A percentile compares a stretch with the other conserved stretches of the same genome.
phyloP scores from a whole-genome alignment of 2,329 filamentous ascomycete genomes.

The Pseudogymnoascus sp. region DNA sequence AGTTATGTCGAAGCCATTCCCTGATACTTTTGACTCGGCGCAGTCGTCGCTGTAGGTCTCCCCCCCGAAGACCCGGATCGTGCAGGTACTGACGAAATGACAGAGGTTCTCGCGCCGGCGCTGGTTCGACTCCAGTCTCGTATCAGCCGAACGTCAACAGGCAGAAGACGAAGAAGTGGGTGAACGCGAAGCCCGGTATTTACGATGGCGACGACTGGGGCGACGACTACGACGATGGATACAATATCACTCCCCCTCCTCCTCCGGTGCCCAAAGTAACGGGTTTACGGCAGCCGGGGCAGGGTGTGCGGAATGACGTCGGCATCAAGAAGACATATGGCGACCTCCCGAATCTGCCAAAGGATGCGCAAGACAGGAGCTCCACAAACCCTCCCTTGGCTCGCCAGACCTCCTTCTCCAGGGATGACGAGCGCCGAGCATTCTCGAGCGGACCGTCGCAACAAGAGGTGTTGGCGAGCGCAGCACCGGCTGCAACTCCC shows the following conservation, averaged over 20 bases:
- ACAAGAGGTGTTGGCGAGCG: slow-evolving; percentile 4
- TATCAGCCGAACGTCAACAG: slow-evolving; percentile 85
- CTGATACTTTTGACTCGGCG: slow-evolving; percentile 24
- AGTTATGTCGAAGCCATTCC: slow-evolving; percentile 27
- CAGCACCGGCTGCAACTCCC: slow-evolving; percentile 13
- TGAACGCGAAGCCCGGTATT: slow-evolving; percentile 74
- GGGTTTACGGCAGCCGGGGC: slow-evolving; percentile 36
- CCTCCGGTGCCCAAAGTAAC: slow-evolving; percentile 32
- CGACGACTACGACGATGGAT: slow-evolving; percentile 55
- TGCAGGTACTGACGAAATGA: background rate
- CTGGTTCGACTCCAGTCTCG: slow-evolving; percentile 19
- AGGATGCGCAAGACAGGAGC: slow-evolving; percentile 9
- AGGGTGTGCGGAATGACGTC: slow-evolving; percentile 20
- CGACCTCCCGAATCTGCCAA: slow-evolving; percentile 23
- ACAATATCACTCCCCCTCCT: slow-evolving; percentile 36
- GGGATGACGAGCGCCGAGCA: slow-evolving; percentile 42
- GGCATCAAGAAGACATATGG: slow-evolving; percentile 25
- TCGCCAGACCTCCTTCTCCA: slow-evolving; percentile 43
- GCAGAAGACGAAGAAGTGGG: slow-evolving; percentile 89
- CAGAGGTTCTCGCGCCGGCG: slow-evolving; percentile 19
- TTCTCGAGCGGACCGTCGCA: slow-evolving; percentile 33
- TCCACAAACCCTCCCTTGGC: slow-evolving; percentile 13
- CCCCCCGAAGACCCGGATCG: background rate
- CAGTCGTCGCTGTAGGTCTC: slow-evolving; percentile 22
- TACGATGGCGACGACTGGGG: slow-evolving; percentile 97